Evolutionary conservation across 768 basidiomycete genomes (phyloP).

Genomic region (Pluteus cervinus): DNA sequence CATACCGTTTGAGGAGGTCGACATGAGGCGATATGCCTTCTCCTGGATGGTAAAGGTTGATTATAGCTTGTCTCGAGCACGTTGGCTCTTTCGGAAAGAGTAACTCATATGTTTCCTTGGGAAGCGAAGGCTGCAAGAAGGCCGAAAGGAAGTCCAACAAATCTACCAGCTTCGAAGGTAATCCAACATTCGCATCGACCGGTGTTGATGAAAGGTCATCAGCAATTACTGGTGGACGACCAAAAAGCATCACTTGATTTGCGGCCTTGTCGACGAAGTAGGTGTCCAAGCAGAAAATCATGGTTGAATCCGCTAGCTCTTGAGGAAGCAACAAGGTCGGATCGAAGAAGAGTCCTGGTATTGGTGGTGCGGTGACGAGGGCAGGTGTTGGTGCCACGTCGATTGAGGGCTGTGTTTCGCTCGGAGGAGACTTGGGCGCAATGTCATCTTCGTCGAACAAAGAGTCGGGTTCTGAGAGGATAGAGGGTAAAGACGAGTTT

Average conservation of each 20-base stretch:
- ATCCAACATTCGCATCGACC: conserved; percentile 21
- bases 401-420: not conserved
- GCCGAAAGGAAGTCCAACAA: conserved; percentile 47
- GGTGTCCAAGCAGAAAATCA: conserved; percentile 44
- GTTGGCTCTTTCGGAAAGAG: conserved; percentile 51
- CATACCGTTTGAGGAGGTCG: conserved; percentile 79
- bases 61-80: conserved; percentile 73
- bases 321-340: conserved; percentile 44
- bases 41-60: conserved; percentile 86
- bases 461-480: too few relatives aligned
- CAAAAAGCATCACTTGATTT: conserved; percentile 90
- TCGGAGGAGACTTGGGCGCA: conserved; percentile 3
- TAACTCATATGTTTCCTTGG: conserved; percentile 41
- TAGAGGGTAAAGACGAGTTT: too few relatives aligned
- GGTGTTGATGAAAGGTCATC: not conserved
- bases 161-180: conserved; percentile 50
- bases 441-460: conserved; percentile 41
- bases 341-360: conserved; percentile 60
- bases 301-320: conserved; percentile 44
- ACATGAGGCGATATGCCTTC: conserved; percentile 88
- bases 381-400: conserved; percentile 10
- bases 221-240: conserved; percentile 27
- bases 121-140: conserved; percentile 45
- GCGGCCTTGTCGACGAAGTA: conserved; percentile 46
- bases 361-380: conserved; percentile 41